Percentiles rank a stretch among this genome's conserved stretches.
Evolutionary conservation across 2,329 filamentous ascomycete species (phyloP).

Genomic region (Penicillium aurantiogriseum): DNA sequence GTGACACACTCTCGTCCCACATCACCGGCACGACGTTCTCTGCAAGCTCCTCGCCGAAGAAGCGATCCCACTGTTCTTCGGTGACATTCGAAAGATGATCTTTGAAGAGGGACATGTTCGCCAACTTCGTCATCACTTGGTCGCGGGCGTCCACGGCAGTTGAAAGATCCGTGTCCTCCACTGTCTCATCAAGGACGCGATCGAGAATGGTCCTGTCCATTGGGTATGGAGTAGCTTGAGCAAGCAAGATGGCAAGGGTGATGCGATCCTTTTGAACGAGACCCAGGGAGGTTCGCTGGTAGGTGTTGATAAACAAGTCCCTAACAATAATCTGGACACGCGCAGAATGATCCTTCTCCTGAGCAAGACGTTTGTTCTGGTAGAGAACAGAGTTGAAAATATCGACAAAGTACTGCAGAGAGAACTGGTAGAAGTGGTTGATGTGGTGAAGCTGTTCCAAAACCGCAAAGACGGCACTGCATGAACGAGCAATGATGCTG

Average conservation of each 20-base stretch:
- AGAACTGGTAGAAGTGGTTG: constrained; percentile 99
- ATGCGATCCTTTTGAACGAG: constrained; percentile 91
- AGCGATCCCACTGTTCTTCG: constrained; percentile 70
- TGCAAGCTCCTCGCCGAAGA: constrained; percentile 80
- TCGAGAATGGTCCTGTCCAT: constrained; percentile 93
- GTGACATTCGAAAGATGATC: constrained; percentile 64
- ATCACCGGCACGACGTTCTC: constrained; percentile 78
- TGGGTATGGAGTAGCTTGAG: constrained; percentile 90
- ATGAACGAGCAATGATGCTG: constrained; percentile 86
- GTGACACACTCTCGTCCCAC: constrained; percentile 64
- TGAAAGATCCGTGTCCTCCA: constrained; percentile 76
- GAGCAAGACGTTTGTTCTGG: constrained; percentile 69
- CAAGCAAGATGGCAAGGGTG: constrained; percentile 89
- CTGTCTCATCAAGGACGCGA: constrained; percentile 72
- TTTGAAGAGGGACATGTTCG: constrained; percentile 70
- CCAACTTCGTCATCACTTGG: constrained; percentile 66
- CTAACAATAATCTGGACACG: constrained; percentile 88
- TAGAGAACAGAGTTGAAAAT: constrained; percentile 94
- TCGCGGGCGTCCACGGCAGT: constrained; percentile 63
- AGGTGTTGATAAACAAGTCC: constrained; percentile 86
- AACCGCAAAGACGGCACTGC: constrained; percentile 95
- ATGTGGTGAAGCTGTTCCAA: constrained; percentile 96
- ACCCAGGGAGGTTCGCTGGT: constrained; percentile 89
- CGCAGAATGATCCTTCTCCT: constrained; percentile 69
- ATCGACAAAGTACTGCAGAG: constrained; percentile 93